Percentiles rank a stretch among this genome's conserved stretches.
phyloP scores from a whole-genome alignment of 2,329 filamentous ascomycete genomes.

The Aspergillus quadrilineatus region DNA sequence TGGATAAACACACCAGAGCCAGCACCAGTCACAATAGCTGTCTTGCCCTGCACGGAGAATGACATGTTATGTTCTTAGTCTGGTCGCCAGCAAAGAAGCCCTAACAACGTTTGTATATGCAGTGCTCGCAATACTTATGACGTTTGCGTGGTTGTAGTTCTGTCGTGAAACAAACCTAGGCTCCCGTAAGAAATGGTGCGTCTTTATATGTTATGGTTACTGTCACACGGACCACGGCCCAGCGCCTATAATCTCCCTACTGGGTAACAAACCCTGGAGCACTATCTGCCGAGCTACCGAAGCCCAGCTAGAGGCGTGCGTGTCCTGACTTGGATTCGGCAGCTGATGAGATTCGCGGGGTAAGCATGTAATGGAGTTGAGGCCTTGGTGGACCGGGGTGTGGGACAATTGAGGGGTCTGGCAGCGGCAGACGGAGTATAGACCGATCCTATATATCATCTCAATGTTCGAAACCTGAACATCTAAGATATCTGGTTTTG shows the following conservation, averaged over 20 bases:
- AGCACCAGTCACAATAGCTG: slow-evolving; percentile 56
- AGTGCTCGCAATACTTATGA: too few species aligned
- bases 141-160: not conserved
- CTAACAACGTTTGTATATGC: not conserved
- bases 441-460: too few species aligned
- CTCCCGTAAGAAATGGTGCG: not conserved
- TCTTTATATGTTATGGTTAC: not conserved
- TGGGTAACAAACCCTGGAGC: not conserved
- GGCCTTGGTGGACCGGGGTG: too few species aligned
- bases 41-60: slow-evolving; percentile 45
- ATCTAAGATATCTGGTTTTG: too few species aligned
- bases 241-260: not conserved
- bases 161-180: not conserved
- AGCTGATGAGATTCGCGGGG: too few species aligned
- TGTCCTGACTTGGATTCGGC: not conserved
- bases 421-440: too few species aligned
- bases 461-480: too few species aligned
- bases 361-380: too few species aligned
- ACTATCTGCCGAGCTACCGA: not conserved
- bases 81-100: not conserved
- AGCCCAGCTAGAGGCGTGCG: not conserved
- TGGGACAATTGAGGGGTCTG: too few species aligned
- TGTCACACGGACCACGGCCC: not conserved
- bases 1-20: slow-evolving; percentile 47
- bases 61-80: slow-evolving; percentile 30